A percentile compares a stretch with the other conserved stretches of the same genome.
Evolutionary conservation across 257 asterid genomes (phyloP).

Genomic region (Lantana camara): DNA sequence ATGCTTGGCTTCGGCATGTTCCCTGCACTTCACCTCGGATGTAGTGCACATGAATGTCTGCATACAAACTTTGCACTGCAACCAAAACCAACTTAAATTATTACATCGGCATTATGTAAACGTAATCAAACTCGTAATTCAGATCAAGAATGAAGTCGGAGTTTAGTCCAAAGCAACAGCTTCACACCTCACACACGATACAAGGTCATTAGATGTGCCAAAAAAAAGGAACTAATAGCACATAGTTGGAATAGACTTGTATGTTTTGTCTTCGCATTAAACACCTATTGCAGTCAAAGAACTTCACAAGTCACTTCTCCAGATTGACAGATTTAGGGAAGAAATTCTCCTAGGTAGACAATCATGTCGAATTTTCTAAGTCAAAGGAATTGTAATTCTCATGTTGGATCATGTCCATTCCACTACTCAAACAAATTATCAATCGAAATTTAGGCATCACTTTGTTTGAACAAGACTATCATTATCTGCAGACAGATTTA

Average conservation of each 20-base stretch:
- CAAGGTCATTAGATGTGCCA: not conserved
- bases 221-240: not conserved
- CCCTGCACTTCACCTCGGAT: constrained; percentile 92
- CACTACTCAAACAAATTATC: too few species aligned
- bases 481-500: not conserved
- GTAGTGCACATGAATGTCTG: constrained; percentile 88
- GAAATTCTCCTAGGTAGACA: not conserved
- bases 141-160: not conserved
- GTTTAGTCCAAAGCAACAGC: not conserved
- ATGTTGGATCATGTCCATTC: not conserved
- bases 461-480: not conserved
- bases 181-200: not conserved
- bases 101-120: not conserved
- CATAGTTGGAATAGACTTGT: not conserved
- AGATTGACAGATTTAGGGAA: not conserved
- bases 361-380: constrained; percentile 11
- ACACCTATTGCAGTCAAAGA: not conserved
- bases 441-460: not conserved
- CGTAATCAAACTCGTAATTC: not conserved
- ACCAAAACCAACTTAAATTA: not conserved
- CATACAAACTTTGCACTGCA: constrained; percentile 63
- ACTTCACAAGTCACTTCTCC: not conserved
- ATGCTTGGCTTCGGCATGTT: constrained; percentile 93
- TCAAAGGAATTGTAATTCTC: not conserved
- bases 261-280: not conserved